Evolutionary conservation across 163 green algal genomes (phyloP), one percentile per base, ranked within the genome.

Genomic region (Volvox carteri): DNA sequence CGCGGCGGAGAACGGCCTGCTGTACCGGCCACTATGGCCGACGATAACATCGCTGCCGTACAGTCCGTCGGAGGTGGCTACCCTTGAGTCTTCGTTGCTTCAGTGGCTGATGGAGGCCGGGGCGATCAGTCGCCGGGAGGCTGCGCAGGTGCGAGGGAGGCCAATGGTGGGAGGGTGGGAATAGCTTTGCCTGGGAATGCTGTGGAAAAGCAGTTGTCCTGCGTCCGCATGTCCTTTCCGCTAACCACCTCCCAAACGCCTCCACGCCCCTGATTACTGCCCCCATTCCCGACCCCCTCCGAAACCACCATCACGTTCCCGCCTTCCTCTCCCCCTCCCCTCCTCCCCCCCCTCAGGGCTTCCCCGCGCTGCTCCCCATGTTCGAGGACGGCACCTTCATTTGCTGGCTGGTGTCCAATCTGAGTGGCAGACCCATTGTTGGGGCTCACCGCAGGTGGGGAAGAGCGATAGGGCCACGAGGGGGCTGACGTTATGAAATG

Each of bases 311-410:
- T 30, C 25, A 1, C 46, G 42, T 28, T 30, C 33, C 37, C 65
- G 23, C 1, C 46, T 83, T 19, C 50, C 48, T 2, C 30, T 70
- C n/a, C 23, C 8, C 3, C 56, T 78, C 33, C 11, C 35, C 58
- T 2, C 25, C 28, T 14, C 68, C 39, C 37, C 39, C 60, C 52
- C 33, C 39, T 28, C 79, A 91, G 87, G 87, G 87, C 33, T 91
- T 91, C 37, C 9, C 50, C 11, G 25, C 78, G 9, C 44, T 91
- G 73, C 80, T 91, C 23, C 41, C 70, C n/a, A 56, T 78, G 73
- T 84, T 91, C n/a, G 68, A 60, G 35, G 87, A 91, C 70, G 87
- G 87, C 44, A 84, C 79, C 52, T 89, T 89, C 73, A 79, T 91
- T 9, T 91, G 87, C 80, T 91, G 80, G 80, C 72, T 91, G 33